Evolutionary conservation across 331 rosid species (phyloP).

Genomic region (Pyracantha coccinea): DNA sequence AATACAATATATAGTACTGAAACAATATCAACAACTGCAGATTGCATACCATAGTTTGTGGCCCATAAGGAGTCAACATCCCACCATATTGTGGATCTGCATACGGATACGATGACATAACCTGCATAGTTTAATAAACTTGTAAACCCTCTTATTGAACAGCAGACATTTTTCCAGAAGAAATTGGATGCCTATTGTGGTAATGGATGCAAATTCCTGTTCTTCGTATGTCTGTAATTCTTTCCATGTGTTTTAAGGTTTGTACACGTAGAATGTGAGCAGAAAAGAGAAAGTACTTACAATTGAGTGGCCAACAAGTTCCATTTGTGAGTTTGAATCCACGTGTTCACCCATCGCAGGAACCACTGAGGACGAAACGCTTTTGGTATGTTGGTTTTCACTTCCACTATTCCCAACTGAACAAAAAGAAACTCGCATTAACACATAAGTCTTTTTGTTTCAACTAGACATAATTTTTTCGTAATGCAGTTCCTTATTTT

Average conservation of each 20-base stretch:
- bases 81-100: slow-evolving; percentile 54
- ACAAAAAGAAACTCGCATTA: not conserved
- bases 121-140: slow-evolving; percentile 42
- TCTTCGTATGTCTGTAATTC: not conserved
- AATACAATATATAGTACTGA: not conserved
- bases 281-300: slow-evolving; percentile 36
- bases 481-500: not conserved
- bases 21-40: not conserved
- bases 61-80: slow-evolving; percentile 43
- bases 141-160: slow-evolving; percentile 12
- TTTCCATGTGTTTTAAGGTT: not conserved
- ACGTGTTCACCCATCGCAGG: slow-evolving; percentile 39
- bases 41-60: slow-evolving; percentile 51
- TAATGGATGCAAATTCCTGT: not conserved
- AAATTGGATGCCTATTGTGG: not conserved
- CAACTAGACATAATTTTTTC: too few species aligned
- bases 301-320: slow-evolving; percentile 60
- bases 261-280: not conserved
- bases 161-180: not conserved
- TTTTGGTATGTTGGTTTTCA: slow-evolving; percentile 32
- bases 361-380: slow-evolving; percentile 24
- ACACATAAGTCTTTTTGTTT: not conserved
- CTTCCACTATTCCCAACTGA: slow-evolving; percentile 34
- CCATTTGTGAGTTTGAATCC: slow-evolving; percentile 44
- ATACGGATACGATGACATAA: slow-evolving; percentile 53